These are phyloP conservation scores for Helotiales sp. DNA, from an alignment of 2,329 filamentous ascomycete species.

Conservation along the genomic window DNA sequence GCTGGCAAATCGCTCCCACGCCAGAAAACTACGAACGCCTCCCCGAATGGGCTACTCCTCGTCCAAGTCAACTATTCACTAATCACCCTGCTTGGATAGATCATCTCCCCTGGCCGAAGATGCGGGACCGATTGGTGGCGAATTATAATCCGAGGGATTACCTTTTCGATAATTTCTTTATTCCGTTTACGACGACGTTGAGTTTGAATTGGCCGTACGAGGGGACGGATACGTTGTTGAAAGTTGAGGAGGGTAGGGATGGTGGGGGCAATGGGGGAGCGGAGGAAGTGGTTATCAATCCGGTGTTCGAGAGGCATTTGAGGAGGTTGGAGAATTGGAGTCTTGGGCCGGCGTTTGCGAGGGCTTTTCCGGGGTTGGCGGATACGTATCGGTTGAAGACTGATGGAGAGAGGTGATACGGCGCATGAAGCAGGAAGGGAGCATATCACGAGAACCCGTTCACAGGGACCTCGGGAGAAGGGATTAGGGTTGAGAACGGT, in stretches of 20 bases:
- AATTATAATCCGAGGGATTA: constrained; percentile 51
- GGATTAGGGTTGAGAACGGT: too few relatives aligned
- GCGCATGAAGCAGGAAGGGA: too few relatives aligned
- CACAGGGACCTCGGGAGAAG: too few relatives aligned
- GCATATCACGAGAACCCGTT: too few relatives aligned
- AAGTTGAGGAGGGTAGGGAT: constrained; percentile 57
- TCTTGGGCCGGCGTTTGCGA: constrained; percentile 67
- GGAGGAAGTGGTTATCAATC: constrained; percentile 67
- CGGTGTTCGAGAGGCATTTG: constrained; percentile 81
- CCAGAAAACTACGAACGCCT: constrained; percentile 77
- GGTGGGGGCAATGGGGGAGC: neutral
- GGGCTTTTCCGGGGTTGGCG: constrained; percentile 59
- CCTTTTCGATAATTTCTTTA: constrained; percentile 78
- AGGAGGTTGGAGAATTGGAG: constrained; percentile 79
- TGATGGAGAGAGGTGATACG: constrained; percentile 23
- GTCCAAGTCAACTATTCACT: constrained; percentile 62
- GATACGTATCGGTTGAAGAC: constrained; percentile 40
- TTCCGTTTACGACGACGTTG: constrained; percentile 75
- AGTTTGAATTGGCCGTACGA: constrained; percentile 85
- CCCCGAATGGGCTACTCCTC: constrained; percentile 71
- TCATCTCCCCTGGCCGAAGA: constrained; percentile 74
- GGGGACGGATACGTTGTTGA: constrained; percentile 66
- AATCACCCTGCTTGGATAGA: constrained; percentile 82
- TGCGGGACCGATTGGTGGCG: constrained; percentile 67
- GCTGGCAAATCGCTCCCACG: constrained; percentile 81